These are phyloP conservation scores for Francoa sonchifolia DNA, from an alignment of 441 rosid species.

Conservation along the genomic window DNA sequence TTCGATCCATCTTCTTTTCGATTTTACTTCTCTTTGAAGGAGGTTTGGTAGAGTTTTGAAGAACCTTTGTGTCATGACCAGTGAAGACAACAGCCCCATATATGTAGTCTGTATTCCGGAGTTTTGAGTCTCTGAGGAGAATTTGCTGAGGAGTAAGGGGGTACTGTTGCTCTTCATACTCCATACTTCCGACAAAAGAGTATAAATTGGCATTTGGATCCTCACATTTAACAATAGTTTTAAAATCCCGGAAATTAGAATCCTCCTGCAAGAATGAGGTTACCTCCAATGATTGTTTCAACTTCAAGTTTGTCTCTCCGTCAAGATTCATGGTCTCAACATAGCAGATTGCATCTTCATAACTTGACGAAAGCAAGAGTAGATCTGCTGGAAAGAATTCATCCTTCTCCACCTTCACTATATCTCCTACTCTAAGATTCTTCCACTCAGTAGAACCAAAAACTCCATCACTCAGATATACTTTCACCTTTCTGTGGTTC, in stretches of 20 bases:
- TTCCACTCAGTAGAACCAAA: constrained; percentile 43
- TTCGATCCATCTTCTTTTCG: constrained; percentile 56
- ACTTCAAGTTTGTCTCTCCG: constrained; percentile 64
- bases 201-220: constrained; percentile 69
- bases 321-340: constrained; percentile 77
- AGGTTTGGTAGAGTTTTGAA: constrained; percentile 52
- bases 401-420: constrained; percentile 54
- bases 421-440: constrained; percentile 55
- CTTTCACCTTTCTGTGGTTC: constrained; percentile 47
- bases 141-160: constrained; percentile 59
- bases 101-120: constrained; percentile 55
- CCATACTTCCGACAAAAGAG: constrained; percentile 44
- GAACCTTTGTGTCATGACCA: constrained; percentile 69
- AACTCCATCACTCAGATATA: constrained; percentile 28
- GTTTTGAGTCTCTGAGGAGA: constrained; percentile 60
- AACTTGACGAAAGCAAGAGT: constrained; percentile 44
- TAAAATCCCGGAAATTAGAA: constrained; percentile 32
- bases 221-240: constrained; percentile 47
- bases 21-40: constrained; percentile 62
- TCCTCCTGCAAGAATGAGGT: constrained; percentile 44
- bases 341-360: constrained; percentile 55
- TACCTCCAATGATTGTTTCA: constrained; percentile 50
- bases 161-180: constrained; percentile 28
- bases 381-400: constrained; percentile 69
- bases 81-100: constrained; percentile 65